Conservation (phyloP, 1,139 yeast species). For the Suhomyces bolitotheri region DNA sequence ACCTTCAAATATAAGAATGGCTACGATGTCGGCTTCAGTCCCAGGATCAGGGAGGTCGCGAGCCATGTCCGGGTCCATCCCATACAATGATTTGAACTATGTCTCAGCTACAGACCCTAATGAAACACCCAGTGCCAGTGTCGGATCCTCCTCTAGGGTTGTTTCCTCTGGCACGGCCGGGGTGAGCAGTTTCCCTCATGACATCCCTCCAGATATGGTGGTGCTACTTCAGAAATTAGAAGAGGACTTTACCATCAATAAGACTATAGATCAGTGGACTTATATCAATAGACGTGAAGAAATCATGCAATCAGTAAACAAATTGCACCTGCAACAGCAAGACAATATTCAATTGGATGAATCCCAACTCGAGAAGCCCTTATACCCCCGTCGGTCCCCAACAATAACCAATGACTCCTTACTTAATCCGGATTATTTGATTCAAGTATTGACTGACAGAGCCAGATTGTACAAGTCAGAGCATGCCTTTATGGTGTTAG, state of each 20-base stretch:
- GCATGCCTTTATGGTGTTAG: constrained; percentile 71
- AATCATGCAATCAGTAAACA: constrained; percentile 41
- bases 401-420: constrained; percentile 23
- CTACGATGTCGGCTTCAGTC: constrained; percentile 22
- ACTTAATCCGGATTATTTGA: constrained; percentile 54
- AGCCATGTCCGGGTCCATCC: constrained; percentile 19
- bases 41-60: constrained; percentile 18
- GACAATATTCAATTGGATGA: constrained; percentile 32
- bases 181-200: constrained; percentile 23
- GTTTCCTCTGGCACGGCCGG: constrained; percentile 12
- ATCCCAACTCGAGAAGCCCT: constrained; percentile 51
- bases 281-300: constrained; percentile 50
- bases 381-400: constrained; percentile 56
- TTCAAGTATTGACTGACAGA: constrained; percentile 71
- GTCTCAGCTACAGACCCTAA: constrained; percentile 30
- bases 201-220: constrained; percentile 51
- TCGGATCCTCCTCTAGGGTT: constrained; percentile 11
- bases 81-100: constrained; percentile 23
- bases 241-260: constrained; percentile 43
- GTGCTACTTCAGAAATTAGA: constrained; percentile 45
- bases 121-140: constrained; percentile 17
- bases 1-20: too few species aligned
- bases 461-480: constrained; percentile 67
- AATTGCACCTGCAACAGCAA: constrained; percentile 37
- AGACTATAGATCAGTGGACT: constrained; percentile 50